These are phyloP conservation scores for Marvania coccoides DNA, from an alignment of 139 green algal genomes.

Conservation along the genomic window DNA sequence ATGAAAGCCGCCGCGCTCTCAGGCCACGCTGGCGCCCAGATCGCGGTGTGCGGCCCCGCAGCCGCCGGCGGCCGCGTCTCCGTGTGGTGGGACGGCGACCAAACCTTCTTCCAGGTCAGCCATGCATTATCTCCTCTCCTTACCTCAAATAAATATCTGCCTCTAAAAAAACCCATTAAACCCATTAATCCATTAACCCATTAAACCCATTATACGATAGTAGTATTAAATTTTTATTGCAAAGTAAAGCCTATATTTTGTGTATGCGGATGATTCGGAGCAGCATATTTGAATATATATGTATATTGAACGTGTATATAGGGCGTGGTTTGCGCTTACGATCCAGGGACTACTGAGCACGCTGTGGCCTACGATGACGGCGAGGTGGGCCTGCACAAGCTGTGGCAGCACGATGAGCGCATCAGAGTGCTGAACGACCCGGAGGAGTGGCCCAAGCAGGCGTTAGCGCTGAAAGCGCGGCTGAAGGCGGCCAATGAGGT, in stretches of 20 bases:
- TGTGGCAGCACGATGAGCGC: slow-evolving; percentile 40
- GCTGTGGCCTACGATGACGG: slow-evolving; percentile 73
- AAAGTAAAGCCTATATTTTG: no score
- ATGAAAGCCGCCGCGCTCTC: slow-evolving; percentile 58
- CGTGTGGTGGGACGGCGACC: slow-evolving; percentile 54
- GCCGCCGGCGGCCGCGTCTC: slow-evolving; percentile 56
- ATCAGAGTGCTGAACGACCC: slow-evolving; percentile 13
- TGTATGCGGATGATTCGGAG: no score
- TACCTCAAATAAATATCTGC: not conserved
- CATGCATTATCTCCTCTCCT: no score
- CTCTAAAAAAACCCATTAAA: not conserved
- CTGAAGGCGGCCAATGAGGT: not conserved
- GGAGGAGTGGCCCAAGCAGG: slow-evolving; percentile 10
- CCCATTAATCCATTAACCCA: no score
- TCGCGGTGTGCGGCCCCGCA: slow-evolving; percentile 51
- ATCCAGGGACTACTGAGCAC: slow-evolving; percentile 53
- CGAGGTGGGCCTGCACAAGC: slow-evolving; percentile 43
- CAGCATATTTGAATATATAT: not conserved
- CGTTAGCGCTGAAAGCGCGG: not conserved
- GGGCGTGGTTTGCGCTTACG: slow-evolving; percentile 23
- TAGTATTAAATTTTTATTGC: no score
- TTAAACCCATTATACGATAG: no score
- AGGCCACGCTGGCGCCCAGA: slow-evolving; percentile 40
- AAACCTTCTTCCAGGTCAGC: slow-evolving; percentile 32
- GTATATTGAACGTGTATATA: not conserved